Percentiles rank a stretch among this genome's conserved stretches.
phyloP scores from a whole-genome alignment of 192 early-diverging fungal species.

The Rhizoclosmatium globosum region DNA sequence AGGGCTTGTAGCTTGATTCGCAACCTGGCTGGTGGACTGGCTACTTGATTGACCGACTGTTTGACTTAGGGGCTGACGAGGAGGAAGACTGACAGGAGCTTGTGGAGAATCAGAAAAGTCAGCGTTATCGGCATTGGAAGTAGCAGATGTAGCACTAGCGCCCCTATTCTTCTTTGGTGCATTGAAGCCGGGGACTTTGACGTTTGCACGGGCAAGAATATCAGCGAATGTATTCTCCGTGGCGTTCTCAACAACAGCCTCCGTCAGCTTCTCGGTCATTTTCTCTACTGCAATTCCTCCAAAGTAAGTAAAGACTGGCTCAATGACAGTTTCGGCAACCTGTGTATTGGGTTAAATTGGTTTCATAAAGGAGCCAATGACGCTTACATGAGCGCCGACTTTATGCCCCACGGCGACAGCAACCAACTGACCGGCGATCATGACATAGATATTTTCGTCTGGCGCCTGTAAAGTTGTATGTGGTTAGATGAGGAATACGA shows the following conservation, averaged over 20 bases:
- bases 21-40: neutral
- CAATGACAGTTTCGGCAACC: slow-evolving; percentile 13
- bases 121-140: neutral
- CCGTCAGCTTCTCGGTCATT: slow-evolving; percentile 27
- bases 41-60: neutral
- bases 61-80: too few relatives aligned
- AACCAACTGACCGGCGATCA: slow-evolving; percentile 31
- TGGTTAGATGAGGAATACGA: too few relatives aligned
- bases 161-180: neutral
- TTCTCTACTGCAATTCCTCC: slow-evolving; percentile 29
- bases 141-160: neutral
- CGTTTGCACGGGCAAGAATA: neutral
- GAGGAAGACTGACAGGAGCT: neutral
- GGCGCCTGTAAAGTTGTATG: slow-evolving; percentile 1
- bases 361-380: too few relatives aligned
- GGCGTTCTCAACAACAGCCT: slow-evolving; percentile 13
- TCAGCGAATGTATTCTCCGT: neutral
- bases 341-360: too few relatives aligned
- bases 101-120: neutral
- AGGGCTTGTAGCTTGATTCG: neutral
- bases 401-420: slow-evolving; percentile 33
- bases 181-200: slow-evolving; percentile 27
- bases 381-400: slow-evolving; percentile 16
- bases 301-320: slow-evolving; percentile 23
- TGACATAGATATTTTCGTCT: slow-evolving; percentile 22